A percentile compares a stretch with the other conserved stretches of the same genome.
phyloP scores from a whole-genome alignment of 352 stramenopile genomes.

The Globisporangium middletonii region DNA sequence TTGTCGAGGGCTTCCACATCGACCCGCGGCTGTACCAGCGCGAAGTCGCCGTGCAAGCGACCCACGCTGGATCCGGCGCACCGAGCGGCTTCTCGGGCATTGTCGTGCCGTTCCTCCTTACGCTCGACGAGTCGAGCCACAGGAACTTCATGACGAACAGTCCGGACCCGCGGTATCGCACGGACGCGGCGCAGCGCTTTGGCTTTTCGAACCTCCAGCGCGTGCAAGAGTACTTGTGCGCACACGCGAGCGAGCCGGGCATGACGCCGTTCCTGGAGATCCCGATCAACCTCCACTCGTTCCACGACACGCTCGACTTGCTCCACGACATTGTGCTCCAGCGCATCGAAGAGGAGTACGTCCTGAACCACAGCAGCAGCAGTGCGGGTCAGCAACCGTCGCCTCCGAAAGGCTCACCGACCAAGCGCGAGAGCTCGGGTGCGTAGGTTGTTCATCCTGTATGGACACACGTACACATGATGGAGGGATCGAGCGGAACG shows the following conservation, averaged over 20 bases:
- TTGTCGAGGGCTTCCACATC: constrained; percentile 85
- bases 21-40: constrained; percentile 83
- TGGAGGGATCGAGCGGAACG: too few species aligned
- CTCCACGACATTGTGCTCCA: constrained; percentile 84
- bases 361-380: constrained; percentile 11
- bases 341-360: constrained; percentile 77
- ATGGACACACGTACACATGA: too few species aligned
- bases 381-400: not conserved
- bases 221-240: constrained; percentile 70
- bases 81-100: constrained; percentile 47
- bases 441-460: too few species aligned
- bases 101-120: constrained; percentile 75
- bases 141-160: constrained; percentile 77
- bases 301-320: constrained; percentile 78
- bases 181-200: constrained; percentile 27
- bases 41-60: constrained; percentile 34
- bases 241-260: constrained; percentile 33
- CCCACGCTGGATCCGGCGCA: constrained; percentile 9
- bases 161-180: constrained; percentile 77
- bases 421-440: not conserved
- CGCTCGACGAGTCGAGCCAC: constrained; percentile 59
- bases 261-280: constrained; percentile 72
- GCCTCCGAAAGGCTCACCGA: not conserved
- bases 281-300: constrained; percentile 79
- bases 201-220: constrained; percentile 74